Evolutionary conservation across 352 stramenopile genomes (phyloP).

Genomic region (Pythium sukuiense): DNA sequence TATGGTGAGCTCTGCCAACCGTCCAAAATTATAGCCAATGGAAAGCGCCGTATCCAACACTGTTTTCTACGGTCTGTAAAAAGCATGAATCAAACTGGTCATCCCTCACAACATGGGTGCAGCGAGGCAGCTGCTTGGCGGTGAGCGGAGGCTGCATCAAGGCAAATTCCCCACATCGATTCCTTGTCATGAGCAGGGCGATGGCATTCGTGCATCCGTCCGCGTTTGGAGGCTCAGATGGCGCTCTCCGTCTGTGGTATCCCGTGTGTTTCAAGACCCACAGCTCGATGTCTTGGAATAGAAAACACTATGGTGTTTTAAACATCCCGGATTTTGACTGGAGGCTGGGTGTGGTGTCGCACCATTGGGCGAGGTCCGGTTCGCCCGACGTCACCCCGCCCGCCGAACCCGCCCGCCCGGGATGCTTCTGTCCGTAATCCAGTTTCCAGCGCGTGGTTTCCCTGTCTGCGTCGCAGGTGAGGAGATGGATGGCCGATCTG

Average conservation of each 20-base stretch:
- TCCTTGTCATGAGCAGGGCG: no score
- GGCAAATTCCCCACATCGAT: no score
- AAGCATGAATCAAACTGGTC: not conserved
- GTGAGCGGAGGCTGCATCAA: not conserved
- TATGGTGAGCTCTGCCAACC: slow-evolving; percentile 13
- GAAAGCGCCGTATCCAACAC: slow-evolving; percentile 15
- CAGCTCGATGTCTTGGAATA: not conserved
- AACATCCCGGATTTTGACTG: slow-evolving; percentile 20
- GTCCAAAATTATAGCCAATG: slow-evolving; percentile 29
- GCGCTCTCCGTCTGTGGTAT: not conserved
- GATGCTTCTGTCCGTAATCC: not conserved
- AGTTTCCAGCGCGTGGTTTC: not conserved
- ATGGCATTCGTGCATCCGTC: no score
- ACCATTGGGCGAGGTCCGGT: slow-evolving; percentile 15
- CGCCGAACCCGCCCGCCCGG: no score
- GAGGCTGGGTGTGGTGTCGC: slow-evolving; percentile 18
- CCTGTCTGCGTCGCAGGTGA: not conserved
- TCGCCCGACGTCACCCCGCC: no score
- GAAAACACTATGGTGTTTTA: slow-evolving; percentile 12
- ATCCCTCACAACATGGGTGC: no score
- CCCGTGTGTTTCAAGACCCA: not conserved
- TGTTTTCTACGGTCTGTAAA: slow-evolving; percentile 1
- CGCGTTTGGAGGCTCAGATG: not conserved
- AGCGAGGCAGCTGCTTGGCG: not conserved
- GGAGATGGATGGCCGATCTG: not conserved